Percentiles rank a stretch among this genome's conserved stretches.
phyloP scores from a whole-genome alignment of 2,329 filamentous ascomycete genomes.

The Cladophialophora immunda region DNA sequence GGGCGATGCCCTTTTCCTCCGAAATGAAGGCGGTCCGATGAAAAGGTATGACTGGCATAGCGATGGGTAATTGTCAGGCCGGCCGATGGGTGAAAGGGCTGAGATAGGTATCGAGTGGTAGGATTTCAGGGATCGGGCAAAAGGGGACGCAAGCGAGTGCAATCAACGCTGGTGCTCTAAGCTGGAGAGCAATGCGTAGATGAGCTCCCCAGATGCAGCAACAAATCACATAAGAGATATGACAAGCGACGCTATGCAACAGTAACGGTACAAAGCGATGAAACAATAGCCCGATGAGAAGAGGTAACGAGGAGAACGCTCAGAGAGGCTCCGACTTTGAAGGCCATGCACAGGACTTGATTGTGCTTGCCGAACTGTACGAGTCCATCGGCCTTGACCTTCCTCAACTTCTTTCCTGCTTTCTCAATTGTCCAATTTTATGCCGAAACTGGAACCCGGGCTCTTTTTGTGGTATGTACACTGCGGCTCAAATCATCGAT shows the following conservation, averaged over 20 bases:
- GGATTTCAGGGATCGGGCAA: background rate
- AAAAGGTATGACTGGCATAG: constrained; percentile 13
- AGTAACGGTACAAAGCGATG: constrained; percentile 6
- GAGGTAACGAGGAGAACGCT: background rate
- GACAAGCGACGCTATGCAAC: constrained; percentile 9
- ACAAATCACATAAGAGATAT: constrained; percentile 10
- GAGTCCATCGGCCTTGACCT: constrained; percentile 7
- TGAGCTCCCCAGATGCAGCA: background rate
- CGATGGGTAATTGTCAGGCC: background rate
- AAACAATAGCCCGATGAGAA: constrained; percentile 12
- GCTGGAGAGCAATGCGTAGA: constrained; percentile 2
- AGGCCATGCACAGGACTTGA: background rate
- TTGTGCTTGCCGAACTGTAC: constrained; percentile 12
- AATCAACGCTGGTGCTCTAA: background rate
- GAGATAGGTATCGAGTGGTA: background rate
- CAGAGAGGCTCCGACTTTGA: background rate
- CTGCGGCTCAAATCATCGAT: constrained; percentile 12
- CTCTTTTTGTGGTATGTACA: constrained; percentile 25
- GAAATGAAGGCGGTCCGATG: background rate
- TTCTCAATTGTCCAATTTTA: constrained; percentile 7
- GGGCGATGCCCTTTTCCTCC: background rate
- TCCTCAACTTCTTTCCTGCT: background rate
- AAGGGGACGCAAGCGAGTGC: background rate
- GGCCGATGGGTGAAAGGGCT: background rate
- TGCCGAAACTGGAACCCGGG: background rate